Percentiles rank a stretch among this genome's conserved stretches.
Evolutionary conservation across 352 stramenopile species (phyloP).

Genomic region (Globisporangium canariense): DNA sequence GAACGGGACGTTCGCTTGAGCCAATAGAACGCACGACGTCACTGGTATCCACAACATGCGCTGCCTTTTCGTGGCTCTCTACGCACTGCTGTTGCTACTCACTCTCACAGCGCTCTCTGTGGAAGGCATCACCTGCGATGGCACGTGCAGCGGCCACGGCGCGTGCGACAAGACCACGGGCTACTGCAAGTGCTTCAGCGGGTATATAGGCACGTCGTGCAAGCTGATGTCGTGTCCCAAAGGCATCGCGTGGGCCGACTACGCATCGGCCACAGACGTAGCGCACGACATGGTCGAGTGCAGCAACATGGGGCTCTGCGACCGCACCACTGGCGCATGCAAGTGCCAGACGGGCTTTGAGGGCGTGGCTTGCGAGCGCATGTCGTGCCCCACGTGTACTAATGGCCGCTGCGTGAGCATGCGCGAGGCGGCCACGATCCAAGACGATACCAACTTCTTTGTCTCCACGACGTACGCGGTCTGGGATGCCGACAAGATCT

Average conservation of each 20-base stretch:
- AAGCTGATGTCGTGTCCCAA: slow-evolving; percentile 21
- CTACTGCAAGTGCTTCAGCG: slow-evolving; percentile 77
- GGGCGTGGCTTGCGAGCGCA: slow-evolving; percentile 72
- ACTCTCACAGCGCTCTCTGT: background rate
- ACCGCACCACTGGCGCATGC: slow-evolving; percentile 63
- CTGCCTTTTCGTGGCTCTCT: background rate
- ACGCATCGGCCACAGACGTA: slow-evolving; percentile 37
- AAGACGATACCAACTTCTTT: slow-evolving; percentile 72
- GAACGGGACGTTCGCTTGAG: too few species aligned
- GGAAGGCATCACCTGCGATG: slow-evolving; percentile 40
- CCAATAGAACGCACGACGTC: too few species aligned
- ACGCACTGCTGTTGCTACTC: background rate
- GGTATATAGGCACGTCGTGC: slow-evolving; percentile 70
- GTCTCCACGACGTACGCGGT: slow-evolving; percentile 48
- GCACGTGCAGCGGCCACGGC: slow-evolving; percentile 83
- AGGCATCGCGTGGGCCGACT: slow-evolving; percentile 51
- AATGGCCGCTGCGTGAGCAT: slow-evolving; percentile 73
- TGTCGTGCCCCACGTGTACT: slow-evolving; percentile 53
- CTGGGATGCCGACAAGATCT: slow-evolving; percentile 80
- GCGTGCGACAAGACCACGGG: slow-evolving; percentile 51
- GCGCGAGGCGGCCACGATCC: slow-evolving; percentile 50
- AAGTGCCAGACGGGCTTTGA: slow-evolving; percentile 58
- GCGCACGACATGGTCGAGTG: slow-evolving; percentile 86
- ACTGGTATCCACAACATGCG: too few species aligned
- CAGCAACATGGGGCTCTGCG: slow-evolving; percentile 80